Evolutionary conservation across 2,329 filamentous ascomycete genomes (phyloP), one percentile per base, ranked within the genome.

Genomic region (Metarhizium anisopliae): DNA sequence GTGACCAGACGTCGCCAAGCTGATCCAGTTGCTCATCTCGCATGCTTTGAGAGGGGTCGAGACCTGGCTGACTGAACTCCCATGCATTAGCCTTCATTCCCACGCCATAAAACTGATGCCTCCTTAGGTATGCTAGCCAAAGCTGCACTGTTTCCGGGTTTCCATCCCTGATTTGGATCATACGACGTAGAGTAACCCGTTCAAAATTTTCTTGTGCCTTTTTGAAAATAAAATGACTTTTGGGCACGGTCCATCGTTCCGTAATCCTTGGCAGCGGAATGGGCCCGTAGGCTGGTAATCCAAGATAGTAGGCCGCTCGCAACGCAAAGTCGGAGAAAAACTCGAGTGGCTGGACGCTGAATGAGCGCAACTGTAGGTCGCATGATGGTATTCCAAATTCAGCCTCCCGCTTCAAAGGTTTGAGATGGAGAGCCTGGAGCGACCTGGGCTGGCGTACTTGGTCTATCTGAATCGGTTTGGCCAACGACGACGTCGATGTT

Each of bases 51-150:
- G 59, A 49, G 55, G 64, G 61, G 14, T 64, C 64, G 4, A 60
- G 59, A n/a, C 87, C 86, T 57, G 92, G 68, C 56, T 81, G 80
- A 65, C 87, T 84, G 71, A 90, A 92, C 68, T 96, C 90, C 85
- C 89, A 99, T 52, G 97, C 82, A 69, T 99, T 96, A 54, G 94
- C 94, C 80, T 99, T 99, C 91, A 99, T 95, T 65, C 94, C 94
- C 45, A 97, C 86, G n/a, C 94, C 94, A 63, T 95, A 89, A 69
- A 94, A 95, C 47, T 91, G 89, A 68, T 96, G 87, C 73, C 95
- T 95, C 67, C 89, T 83, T 67, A 99, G 71, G 68, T 95, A 97
- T 0, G 90, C 91, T 57, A 99, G 76, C 94, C 94, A 99, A 32
- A 92, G 72, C 71, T 95, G 87, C 40, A 99, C 91, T 1, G 85